Conservation (phyloP, 176 grass and related monocot species). For the Musa beccarii region DNA sequence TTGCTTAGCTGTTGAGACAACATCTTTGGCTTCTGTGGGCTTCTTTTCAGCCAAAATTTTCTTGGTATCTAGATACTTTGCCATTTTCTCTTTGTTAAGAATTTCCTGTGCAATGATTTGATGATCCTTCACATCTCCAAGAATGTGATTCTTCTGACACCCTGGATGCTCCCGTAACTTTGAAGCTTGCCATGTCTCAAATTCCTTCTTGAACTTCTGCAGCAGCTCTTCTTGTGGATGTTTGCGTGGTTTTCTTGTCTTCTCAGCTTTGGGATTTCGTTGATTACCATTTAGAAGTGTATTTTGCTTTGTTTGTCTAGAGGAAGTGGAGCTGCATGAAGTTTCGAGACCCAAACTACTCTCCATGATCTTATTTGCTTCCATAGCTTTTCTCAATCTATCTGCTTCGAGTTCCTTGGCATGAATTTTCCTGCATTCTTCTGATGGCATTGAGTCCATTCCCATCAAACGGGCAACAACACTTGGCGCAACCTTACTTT, state of each 20-base stretch:
- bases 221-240: slow-evolving; percentile 74
- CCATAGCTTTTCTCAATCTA: slow-evolving; percentile 13
- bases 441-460: slow-evolving; percentile 37
- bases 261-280: slow-evolving; percentile 24
- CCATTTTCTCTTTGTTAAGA: slow-evolving; percentile 55
- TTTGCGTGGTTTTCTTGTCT: slow-evolving; percentile 6
- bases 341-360: background rate
- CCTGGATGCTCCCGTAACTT: slow-evolving; percentile 9
- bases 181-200: slow-evolving; percentile 62
- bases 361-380: slow-evolving; percentile 6
- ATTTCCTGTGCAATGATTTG: slow-evolving; percentile 63
- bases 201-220: slow-evolving; percentile 61
- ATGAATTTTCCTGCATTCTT: slow-evolving; percentile 15
- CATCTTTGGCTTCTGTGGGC: background rate
- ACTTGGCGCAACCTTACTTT: slow-evolving; percentile 24
- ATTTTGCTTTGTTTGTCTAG: slow-evolving; percentile 29
- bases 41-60: slow-evolving; percentile 1
- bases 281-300: slow-evolving; percentile 25
- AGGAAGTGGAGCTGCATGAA: slow-evolving; percentile 23
- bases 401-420: slow-evolving; percentile 26
- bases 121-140: slow-evolving; percentile 20
- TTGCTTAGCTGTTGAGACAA: background rate
- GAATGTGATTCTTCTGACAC: slow-evolving; percentile 8
- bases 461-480: slow-evolving; percentile 81
- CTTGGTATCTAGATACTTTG: slow-evolving; percentile 31